Base-by-base conservation (phyloP, 495 filamentous ascomycete genomes). In the Echria macrotheca region DNA sequence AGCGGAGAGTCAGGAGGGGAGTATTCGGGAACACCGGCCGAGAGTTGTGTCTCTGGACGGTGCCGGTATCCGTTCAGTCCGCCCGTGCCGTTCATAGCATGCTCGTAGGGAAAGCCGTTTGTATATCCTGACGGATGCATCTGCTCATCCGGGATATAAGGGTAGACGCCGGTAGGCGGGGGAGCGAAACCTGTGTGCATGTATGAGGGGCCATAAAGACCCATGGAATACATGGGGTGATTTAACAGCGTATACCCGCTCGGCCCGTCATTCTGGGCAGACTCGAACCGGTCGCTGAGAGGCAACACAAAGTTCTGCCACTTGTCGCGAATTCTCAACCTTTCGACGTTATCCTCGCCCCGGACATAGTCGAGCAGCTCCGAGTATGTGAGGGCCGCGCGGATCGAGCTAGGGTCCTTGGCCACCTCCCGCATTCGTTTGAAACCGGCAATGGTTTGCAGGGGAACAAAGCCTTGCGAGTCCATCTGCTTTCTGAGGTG, bases 401-500 rank as follows among this genome's bases (percentile, higher is more conserved):
- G 85, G 37, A 98, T 68, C 15, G 91, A 56, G 28, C 89, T 82
- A 32, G 81, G 69, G 49, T 93, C 75, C 5, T 86, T 54, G 11
- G 63, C 87, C 21, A 95, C 66, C 11, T 77, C 67, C 68, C 82
- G 85, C 60, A 98, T 83, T 40, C 91, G 83, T 59, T 87, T 87
- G 73, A 98, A 98, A 32, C 68, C 72, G 7, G 87, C 83, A 51
- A 98, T 82, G 35, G 95, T 72, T 21, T 64, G 65, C 46, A 98
- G 64, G 44, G 77, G 79, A n/a, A 96, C 90, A 61, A 86, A 98
- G 7, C 93, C 93, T 64, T 96, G 84, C 2, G 81, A 85, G 60
- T 98, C 91, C 94, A 98, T 96, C 44, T 89, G 84, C 52, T 81
- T 82, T 24, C 93, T 83, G 23, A 98, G 77, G 67, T 81, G 97